Base-by-base conservation (phyloP, 768 basidiomycete genomes). In the Rhodotorula paludigena region DNA sequence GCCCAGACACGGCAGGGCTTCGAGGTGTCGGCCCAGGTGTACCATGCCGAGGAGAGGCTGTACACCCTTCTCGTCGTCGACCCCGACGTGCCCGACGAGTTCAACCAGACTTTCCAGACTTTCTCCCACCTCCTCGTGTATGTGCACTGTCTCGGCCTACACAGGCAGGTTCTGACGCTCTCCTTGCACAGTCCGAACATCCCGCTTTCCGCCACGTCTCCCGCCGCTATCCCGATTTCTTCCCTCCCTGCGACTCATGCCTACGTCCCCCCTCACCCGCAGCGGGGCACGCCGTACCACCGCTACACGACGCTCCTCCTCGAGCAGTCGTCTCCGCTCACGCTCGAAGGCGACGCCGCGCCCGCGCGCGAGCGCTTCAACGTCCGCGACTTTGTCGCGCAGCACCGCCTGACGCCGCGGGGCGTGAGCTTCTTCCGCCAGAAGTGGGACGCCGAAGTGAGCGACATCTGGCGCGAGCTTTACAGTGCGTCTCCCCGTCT, bases 41-140 rank as follows among this genome's bases (percentile, higher is more conserved):
- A 89, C 82, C 89, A 94, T 78, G 79, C 83, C 1, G 89, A 92
- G 66, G 83, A 84, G 28, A 83, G 88, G 38, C 79, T 89, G 11
- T 96, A 96, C 78, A 96, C 93, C 0, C 80, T 99, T 70, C 77
- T 99, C 42, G 85, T 99, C 78, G 80, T 97, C 53, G 93, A 97
- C 77, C 86, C 87, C 59, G 92, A 98, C 77, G 85, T 90, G 20
- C 94, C 94, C n/a, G 83, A 91, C 71, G 83, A 85, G 63, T 81
- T 80, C 36, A 84, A 81, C 42, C 80, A 82, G 70, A 80, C 86
- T 0, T 97, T 83, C 80, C 85, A 83, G 48, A 83, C 85, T 3
- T 91, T 84, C 77, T 81, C 92, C 36, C 92, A 94, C 78, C 92
- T 90, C 89, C 79, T 93, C 72, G 84, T 88, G 89, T 91, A 77